These are phyloP conservation scores for Stagonosporopsis cucurbitacearum DNA, from an alignment of 2,329 filamentous ascomycete species.

Conservation along the genomic window DNA sequence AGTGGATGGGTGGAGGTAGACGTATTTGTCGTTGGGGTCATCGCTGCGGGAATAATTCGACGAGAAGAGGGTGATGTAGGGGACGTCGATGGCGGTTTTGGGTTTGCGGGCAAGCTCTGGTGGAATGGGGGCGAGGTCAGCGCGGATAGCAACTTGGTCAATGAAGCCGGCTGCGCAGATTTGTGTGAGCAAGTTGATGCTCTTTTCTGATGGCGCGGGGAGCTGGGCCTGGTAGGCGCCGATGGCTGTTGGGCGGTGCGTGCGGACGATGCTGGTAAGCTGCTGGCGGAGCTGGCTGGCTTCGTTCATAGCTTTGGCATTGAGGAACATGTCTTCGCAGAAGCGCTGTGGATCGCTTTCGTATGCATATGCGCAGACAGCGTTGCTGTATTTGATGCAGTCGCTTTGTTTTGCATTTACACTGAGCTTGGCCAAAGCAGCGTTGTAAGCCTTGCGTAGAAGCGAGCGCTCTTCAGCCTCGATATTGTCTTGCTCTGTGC, in stretches of 20 bases:
- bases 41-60: conserved; percentile 56
- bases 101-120: conserved; percentile 65
- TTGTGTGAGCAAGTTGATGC: conserved; percentile 80
- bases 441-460: conserved; percentile 69
- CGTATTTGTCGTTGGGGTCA: conserved; percentile 66
- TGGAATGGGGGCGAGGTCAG: conserved; percentile 79
- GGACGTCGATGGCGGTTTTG: conserved; percentile 86
- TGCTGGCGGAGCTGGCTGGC: conserved; percentile 82
- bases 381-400: conserved; percentile 87
- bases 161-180: conserved; percentile 92
- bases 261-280: conserved; percentile 78
- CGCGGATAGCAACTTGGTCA: conserved; percentile 91
- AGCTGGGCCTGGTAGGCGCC: conserved; percentile 56
- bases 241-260: conserved; percentile 66
- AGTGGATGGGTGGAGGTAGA: conserved; percentile 88
- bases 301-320: conserved; percentile 86
- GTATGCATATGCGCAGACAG: conserved; percentile 78
- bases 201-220: conserved; percentile 67
- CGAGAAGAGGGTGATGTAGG: conserved; percentile 85
- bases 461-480: conserved; percentile 74
- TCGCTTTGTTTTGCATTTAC: conserved; percentile 80
- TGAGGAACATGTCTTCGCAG: conserved; percentile 84
- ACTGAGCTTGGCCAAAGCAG: conserved; percentile 78
- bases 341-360: conserved; percentile 65
- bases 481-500: conserved; percentile 70